Evolutionary conservation across 1,284 basidiomycete genomes (phyloP), one percentile per base, ranked within the genome.

Genomic region (Athelia sp.): DNA sequence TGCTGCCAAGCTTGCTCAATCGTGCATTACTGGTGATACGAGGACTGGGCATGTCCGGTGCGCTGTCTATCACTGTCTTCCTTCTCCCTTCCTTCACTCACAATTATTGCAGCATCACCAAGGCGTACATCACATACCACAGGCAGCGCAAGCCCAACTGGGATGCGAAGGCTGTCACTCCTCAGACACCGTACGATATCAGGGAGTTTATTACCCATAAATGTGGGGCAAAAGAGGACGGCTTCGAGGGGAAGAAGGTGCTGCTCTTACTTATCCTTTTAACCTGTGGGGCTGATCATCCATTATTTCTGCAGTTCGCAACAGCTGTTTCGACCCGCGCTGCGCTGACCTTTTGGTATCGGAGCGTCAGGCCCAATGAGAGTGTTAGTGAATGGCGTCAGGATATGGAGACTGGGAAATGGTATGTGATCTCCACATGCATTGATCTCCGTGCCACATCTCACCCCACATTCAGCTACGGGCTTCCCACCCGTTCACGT

Each of bases 301-400:
- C n/a, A 18, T n/a, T 40, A 17, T 29, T 14, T 10, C 21, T 24
- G 17, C 36, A 62, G 56, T 58, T 43, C 52, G 36, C 56, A 18
- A 62, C 59, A 15, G 59, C 59, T 13, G 50, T 62, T 22, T 40
- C 36, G 8, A 40, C 36, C 15, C n/a, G 36, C 10, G 36, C 36
- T 10, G 36, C 36, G 6, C 15, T 40, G 10, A 40, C 36, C n/a
- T 18, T 8, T 17, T 40, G 36, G 36, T 40, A 40, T 15, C 36
- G 36, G n/a, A 40, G 36, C 21, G 15, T 40, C 36, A 6, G 36
- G 15, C 36, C 36, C n/a, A 40, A 40, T 22, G 36, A 40, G 21
- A 40, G 36, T n/a, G 15, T n/a, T 15, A 18, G 8, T 10, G 36
- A 40, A 40, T 40, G 36, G 36, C 36, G 36, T n/a, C 36, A 18